Evolutionary conservation across 345 rosid genomes (phyloP).

Genomic region (Hirschfeldia incana): DNA sequence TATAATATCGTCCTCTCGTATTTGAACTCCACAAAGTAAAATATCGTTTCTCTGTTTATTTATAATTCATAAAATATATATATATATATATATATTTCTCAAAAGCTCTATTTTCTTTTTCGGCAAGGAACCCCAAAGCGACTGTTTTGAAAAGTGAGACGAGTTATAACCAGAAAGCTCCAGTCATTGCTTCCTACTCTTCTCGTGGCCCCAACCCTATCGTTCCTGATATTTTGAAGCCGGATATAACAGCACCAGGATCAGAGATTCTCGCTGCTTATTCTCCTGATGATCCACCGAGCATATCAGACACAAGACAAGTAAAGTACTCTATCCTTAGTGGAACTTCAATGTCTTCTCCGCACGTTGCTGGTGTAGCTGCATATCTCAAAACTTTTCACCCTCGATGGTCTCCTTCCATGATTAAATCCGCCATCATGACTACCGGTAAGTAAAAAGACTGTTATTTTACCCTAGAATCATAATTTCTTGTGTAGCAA

Average conservation of each 20-base stretch:
- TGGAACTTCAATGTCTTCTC: constrained; percentile 56
- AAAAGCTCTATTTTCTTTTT: background rate
- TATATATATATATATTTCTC: background rate
- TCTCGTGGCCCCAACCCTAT: constrained; percentile 59
- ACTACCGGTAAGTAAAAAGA: constrained; percentile 40
- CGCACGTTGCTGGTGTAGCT: constrained; percentile 45
- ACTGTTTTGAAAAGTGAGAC: constrained; percentile 39
- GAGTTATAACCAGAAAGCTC: constrained; percentile 34
- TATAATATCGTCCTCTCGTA: constrained; percentile 29
- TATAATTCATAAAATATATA: background rate
- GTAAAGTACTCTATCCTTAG: constrained; percentile 29
- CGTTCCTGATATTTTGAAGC: constrained; percentile 55
- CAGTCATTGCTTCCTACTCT: constrained; percentile 44
- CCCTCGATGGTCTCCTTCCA: constrained; percentile 60
- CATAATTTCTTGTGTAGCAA: constrained; percentile 2
- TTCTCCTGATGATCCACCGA: constrained; percentile 29
- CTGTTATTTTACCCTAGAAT: background rate
- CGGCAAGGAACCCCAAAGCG: constrained; percentile 28
- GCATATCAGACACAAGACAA: constrained; percentile 25
- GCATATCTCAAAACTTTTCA: constrained; percentile 49
- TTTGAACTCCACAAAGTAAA: constrained; percentile 40
- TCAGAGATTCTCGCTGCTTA: constrained; percentile 57
- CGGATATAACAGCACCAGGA: constrained; percentile 61
- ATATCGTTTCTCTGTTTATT: background rate
- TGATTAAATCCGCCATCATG: constrained; percentile 50